A percentile compares a stretch with the other conserved stretches of the same genome.
Conservation (phyloP, 2,329 filamentous ascomycete species). For the Talaromyces sp. region DNA sequence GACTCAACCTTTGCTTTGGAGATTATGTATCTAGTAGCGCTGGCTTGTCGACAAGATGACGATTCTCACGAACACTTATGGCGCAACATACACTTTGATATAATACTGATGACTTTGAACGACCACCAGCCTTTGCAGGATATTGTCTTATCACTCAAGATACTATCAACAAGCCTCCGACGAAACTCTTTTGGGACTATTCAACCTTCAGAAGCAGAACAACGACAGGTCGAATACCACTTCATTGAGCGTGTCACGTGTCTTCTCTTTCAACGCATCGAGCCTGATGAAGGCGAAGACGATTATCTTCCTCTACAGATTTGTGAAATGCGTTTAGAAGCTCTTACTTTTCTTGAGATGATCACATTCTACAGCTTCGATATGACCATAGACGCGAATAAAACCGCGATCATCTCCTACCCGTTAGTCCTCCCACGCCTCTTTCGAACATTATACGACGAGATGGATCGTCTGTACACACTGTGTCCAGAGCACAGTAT, state of each 20-base stretch:
- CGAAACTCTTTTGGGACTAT: constrained; percentile 55
- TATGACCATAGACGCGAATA: constrained; percentile 58
- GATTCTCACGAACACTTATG: constrained; percentile 50
- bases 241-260: constrained; percentile 56
- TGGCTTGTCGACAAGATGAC: constrained; percentile 44
- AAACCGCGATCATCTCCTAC: constrained; percentile 64
- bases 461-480: constrained; percentile 60
- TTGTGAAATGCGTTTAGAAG: constrained; percentile 43
- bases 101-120: constrained; percentile 57
- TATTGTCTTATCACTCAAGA: constrained; percentile 52
- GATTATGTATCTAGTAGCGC: constrained; percentile 52
- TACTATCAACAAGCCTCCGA: constrained; percentile 55
- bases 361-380: constrained; percentile 48
- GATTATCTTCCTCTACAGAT: constrained; percentile 39
- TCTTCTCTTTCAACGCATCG: constrained; percentile 54
- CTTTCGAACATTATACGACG: constrained; percentile 70
- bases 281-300: constrained; percentile 42
- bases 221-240: constrained; percentile 42
- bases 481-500: constrained; percentile 44
- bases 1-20: constrained; percentile 53
- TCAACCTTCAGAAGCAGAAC: constrained; percentile 35
- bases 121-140: constrained; percentile 55
- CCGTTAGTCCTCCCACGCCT: constrained; percentile 68
- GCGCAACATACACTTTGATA: constrained; percentile 54
- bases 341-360: constrained; percentile 41